phyloP scores from a whole-genome alignment of 2,329 filamentous ascomycete species.

The Nemania sp. region DNA sequence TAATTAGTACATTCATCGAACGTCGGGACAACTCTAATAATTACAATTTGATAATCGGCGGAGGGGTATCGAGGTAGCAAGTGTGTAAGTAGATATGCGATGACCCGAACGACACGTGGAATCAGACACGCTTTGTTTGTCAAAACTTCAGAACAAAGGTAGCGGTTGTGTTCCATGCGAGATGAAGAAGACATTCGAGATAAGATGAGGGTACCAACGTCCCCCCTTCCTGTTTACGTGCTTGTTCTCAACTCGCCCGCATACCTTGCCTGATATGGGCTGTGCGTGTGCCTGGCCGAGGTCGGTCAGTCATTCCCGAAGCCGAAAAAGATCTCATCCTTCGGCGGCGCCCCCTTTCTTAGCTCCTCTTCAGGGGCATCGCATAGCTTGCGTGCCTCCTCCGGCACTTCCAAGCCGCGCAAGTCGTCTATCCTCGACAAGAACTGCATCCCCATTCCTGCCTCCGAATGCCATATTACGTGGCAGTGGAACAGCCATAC shows the following conservation, averaged over 20 bases:
- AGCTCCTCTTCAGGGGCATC: conserved; percentile 47
- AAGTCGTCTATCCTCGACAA: conserved; percentile 54
- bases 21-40: neutral
- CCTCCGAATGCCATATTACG: conserved; percentile 46
- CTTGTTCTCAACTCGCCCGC: too few relatives aligned
- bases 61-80: neutral
- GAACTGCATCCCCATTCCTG: conserved; percentile 47
- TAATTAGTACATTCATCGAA: neutral
- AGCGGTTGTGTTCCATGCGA: neutral
- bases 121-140: neutral
- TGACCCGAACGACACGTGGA: neutral
- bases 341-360: conserved; percentile 53
- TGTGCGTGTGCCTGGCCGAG: neutral
- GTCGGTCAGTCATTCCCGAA: conserved; percentile 29
- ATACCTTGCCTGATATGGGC: neutral
- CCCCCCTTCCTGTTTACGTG: too few relatives aligned
- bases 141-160: neutral
- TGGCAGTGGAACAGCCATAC: conserved; percentile 49
- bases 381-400: conserved; percentile 52
- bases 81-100: too few relatives aligned
- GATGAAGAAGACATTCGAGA: neutral
- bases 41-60: too few relatives aligned
- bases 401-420: conserved; percentile 48
- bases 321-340: conserved; percentile 53
- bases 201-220: too few relatives aligned